Percentiles rank a stretch among this genome's conserved stretches.
phyloP scores from a whole-genome alignment of 139 green algal species.

The Chlamydomonas eustigma region DNA sequence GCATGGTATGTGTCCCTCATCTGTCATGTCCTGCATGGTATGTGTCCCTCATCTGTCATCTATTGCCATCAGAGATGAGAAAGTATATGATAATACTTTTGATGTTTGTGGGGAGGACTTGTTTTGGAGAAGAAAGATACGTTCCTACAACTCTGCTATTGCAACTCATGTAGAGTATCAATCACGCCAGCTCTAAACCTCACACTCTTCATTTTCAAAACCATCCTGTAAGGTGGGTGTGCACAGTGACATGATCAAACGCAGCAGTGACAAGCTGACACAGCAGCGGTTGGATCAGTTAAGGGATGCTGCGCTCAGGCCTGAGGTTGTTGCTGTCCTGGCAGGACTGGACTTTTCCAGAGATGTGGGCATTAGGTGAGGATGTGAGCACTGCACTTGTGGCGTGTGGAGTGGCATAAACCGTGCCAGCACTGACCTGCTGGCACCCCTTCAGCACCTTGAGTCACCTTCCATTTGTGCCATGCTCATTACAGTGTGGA shows the following conservation, averaged over 20 bases:
- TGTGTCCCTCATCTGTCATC: slow-evolving; percentile 15
- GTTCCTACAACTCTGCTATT: too few species aligned
- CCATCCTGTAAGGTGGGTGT: slow-evolving; percentile 26
- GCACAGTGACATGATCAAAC: slow-evolving; percentile 34
- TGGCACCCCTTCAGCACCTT: not conserved
- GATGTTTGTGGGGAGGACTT: too few species aligned
- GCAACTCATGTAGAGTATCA: too few species aligned
- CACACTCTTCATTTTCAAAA: not conserved
- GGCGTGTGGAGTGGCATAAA: too few species aligned
- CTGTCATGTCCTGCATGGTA: slow-evolving; percentile 16
- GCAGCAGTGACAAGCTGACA: slow-evolving; percentile 26
- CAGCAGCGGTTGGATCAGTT: slow-evolving; percentile 21
- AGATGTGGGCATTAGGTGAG: slow-evolving; percentile 23
- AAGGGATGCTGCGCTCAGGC: slow-evolving; percentile 18
- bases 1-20: too few species aligned
- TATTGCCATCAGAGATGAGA: too few species aligned
- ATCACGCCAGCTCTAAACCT: not conserved
- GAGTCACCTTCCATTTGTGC: not conserved
- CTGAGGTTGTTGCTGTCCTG: slow-evolving; percentile 23
- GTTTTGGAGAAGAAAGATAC: too few species aligned
- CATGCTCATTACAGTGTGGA: too few species aligned
- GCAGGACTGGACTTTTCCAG: slow-evolving; percentile 29
- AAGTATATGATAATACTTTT: too few species aligned
- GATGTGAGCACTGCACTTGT: not conserved
- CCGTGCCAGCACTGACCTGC: too few species aligned